Evolutionary conservation across 108 stramenopile species (phyloP).

Genomic region (Skeletonema costatum): DNA sequence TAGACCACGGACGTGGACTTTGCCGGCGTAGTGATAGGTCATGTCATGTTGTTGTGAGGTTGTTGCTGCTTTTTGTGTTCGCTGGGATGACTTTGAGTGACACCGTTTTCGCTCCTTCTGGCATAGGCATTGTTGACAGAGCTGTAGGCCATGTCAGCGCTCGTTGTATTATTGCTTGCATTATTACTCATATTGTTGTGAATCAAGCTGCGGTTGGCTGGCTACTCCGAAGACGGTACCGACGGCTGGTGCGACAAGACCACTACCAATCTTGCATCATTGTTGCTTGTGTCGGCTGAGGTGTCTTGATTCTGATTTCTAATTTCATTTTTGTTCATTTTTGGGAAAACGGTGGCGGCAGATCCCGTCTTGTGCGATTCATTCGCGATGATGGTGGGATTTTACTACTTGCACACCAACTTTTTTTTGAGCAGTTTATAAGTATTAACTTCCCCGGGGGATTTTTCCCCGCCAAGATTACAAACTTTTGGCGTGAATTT

Average conservation of each 20-base stretch:
- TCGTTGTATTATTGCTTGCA: neutral
- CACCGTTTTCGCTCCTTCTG: neutral
- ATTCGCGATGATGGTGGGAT: too few species aligned
- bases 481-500: too few species aligned
- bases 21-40: constrained; percentile 58
- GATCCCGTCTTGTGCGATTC: too few species aligned
- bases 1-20: constrained; percentile 82
- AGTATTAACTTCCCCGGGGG: too few species aligned
- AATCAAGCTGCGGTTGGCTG: neutral
- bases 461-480: too few species aligned
- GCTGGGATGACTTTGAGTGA: neutral
- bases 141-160: constrained; percentile 3
- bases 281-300: neutral
- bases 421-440: too few species aligned
- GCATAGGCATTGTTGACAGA: neutral
- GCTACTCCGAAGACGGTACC: neutral
- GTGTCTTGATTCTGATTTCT: too few species aligned
- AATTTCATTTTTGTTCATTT: too few species aligned
- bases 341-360: too few species aligned
- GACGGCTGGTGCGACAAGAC: neutral
- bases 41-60: constrained; percentile 9
- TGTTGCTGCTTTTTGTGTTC: neutral
- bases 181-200: neutral
- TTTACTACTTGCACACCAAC: too few species aligned
- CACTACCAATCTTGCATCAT: neutral